Evolutionary conservation across 192 early-diverging fungal species (phyloP), one percentile per base, ranked within the genome.

Genomic region (Hyaloraphidium curvatum): DNA sequence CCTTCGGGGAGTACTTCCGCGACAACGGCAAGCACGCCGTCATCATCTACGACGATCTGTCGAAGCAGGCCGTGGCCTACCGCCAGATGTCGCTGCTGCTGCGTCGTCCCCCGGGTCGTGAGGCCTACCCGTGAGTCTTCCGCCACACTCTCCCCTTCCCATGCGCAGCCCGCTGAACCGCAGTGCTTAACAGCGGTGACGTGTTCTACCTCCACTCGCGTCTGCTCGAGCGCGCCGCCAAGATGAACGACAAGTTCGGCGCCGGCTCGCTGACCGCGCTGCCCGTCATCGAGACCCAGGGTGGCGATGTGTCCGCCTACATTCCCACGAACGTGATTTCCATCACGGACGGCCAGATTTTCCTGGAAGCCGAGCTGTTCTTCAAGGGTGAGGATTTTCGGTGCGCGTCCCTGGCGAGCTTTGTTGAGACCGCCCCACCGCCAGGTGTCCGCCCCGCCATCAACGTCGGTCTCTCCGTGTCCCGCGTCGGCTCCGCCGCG

Each of bases 241-340:
- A 97, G 84, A 90, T 97, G 89, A 93, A 87, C 84, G 83, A 91
- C 75, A 72, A 75, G 60, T 79, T 84, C 72, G 91, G 91, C 59
- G 83, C 78, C 61, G 91, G 91, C 71, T 95, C 93, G 68, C 78
- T 97, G 78, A 97, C 93, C 54, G 93, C 93, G 31, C 81, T 97
- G 53, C 94, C 94, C 69, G 88, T 97, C 64, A 95, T 97, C 77
- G 94, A 97, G 71, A 97, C 94, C 58, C 90, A 95, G 76, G 94
- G 94, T 81, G 94, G 94, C 74, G 94, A 95, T 87, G 94, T 97
- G 68, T 97, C 94, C 62, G 94, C 94, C 28, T 97, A 97, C 79
- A 97, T 97, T 80, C 94, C 94, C 58, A 97, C 94, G 66, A 97
- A 97, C 79, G 91, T 97, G 63, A 97, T 97, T 92, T 97, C 94